Evolutionary conservation across 345 rosid species (phyloP), one percentile per base, ranked within the genome.

Genomic region (Eucalyptus pauciflora): DNA sequence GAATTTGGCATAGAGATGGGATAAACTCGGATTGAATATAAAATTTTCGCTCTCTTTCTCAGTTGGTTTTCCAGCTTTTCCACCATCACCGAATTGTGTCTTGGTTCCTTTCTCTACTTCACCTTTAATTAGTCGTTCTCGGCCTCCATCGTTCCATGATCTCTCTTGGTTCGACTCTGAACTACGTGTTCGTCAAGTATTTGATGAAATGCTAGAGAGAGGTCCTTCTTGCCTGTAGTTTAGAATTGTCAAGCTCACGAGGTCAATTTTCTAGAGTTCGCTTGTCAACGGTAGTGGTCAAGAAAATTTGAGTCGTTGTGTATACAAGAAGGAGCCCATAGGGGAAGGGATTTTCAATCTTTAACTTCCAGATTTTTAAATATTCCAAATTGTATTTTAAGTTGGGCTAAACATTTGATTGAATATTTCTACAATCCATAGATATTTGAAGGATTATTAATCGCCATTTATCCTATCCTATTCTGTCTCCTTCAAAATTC

Each of bases 251-350:
- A 4, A 60, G 4, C 4, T 29, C 16, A 13, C 4, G 0, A 62
- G 69, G 0, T 29, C 17, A 6, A 62, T 62, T 62, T 62, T 12
- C 69, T 5, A 13, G 6, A 13, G 69, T 0, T 0, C 13, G 33
- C 33, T 13, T 62, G 0, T 27, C 6, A 29, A 62, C 0, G 1
- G 4, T 6, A 62, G 2, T 29, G 69, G 6, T 56, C 29, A 0
- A 24, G 29, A 56, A 56, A 24, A 17, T 56, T 56, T 9, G 29
- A 56, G 29, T 56, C 1, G 1, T 56, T 22, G 22, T 17, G 9
- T 51, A 52, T 18, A 18, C 58, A 7, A 52, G 4, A 7, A 52
- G 2, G 10, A 52, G 0, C 10, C 10, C 58, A 0, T 52, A 1
- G 25, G 29, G 24, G 62, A 56, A 56, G 62, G 29, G 29, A 56